Evolutionary conservation across 2,329 filamentous ascomycete genomes (phyloP), one percentile per base, ranked within the genome.

Genomic region (Fusarium sulawesiense): DNA sequence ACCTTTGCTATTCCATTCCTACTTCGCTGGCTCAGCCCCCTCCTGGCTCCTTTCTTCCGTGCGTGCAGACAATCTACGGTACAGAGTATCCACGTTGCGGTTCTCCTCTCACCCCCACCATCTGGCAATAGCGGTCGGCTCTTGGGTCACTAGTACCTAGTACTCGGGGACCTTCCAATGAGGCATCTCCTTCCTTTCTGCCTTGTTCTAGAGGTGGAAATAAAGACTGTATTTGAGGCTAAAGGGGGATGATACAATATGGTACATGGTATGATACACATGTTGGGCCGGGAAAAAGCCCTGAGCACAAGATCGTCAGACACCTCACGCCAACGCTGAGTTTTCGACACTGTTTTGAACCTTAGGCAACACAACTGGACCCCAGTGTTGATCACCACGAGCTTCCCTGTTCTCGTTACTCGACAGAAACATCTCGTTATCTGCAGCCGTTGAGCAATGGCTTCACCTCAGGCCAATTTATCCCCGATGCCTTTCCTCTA

Each of bases 401-500:
- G 34, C 41, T 47, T 59, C 49, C 20, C 63, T 46, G 34, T 40
- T 46, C 49, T 40, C 20, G 58, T 30, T 46, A 21, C 25, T 10
- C 34, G 32, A 44, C 54, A 59, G 27, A 27, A 44, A 63, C 30
- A 25, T 55, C 40, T 67, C 47, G 64, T 68, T 45, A 64, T 66
- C 61, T 60, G 40, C 78, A 79, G 32, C 62, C 63, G 14, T 60
- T 68, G 40, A 76, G 55, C 51, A 78, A 55, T 55, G 68, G 66
- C 70, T 75, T 74, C 55, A 78, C 64, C 60, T 61, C 68, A 37
- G 71, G 62, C 76, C 76, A 77, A 56, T 78, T 78, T 42, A 79
- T 72, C n/a, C 79, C 79, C 30, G 79, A 79, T 42, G 74, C 63
- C 55, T 75, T 76, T 34, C 58, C 69, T 55, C 62, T 69, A 49